Evolutionary conservation across 1,284 basidiomycete genomes (phyloP).

Genomic region (Cronartium ribicola): DNA sequence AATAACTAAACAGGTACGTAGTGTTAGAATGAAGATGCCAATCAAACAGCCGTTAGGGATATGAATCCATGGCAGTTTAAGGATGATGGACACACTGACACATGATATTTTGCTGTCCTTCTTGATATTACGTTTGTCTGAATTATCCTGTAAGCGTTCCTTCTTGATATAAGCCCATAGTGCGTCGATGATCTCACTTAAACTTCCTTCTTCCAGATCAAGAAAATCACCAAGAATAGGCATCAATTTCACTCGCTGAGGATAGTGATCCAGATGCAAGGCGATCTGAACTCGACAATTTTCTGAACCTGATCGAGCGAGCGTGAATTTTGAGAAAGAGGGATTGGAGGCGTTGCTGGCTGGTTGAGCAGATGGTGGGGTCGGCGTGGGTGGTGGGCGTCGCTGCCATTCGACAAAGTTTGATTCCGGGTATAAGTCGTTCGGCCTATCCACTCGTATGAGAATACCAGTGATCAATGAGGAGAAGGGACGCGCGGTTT

Average conservation of each 20-base stretch:
- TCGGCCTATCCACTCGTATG: slow-evolving; percentile 21
- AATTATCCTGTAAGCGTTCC: slow-evolving; percentile 25
- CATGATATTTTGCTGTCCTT: slow-evolving; percentile 34
- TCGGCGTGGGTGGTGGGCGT: not conserved
- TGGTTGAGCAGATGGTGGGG: not conserved
- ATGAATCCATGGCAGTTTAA: too few relatives aligned
- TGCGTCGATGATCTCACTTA: slow-evolving; percentile 20
- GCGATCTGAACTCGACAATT: slow-evolving; percentile 27
- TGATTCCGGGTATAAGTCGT: slow-evolving; percentile 35
- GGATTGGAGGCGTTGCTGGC: not conserved
- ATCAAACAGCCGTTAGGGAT: not conserved
- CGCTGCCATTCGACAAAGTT: slow-evolving; percentile 39
- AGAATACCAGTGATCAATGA: slow-evolving; percentile 6
- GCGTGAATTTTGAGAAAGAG: slow-evolving; percentile 26
- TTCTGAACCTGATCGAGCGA: slow-evolving; percentile 28
- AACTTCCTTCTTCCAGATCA: slow-evolving; percentile 19
- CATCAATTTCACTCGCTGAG: slow-evolving; percentile 19
- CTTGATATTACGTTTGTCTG: slow-evolving; percentile 27
- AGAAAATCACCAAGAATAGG: slow-evolving; percentile 25
- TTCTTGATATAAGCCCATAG: slow-evolving; percentile 38
- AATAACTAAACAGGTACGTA: slow-evolving; percentile 9
- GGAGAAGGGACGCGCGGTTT: slow-evolving; percentile 20
- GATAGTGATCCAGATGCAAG: slow-evolving; percentile 36
- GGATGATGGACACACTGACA: slow-evolving; percentile 2
- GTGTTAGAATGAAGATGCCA: not conserved